Conservation (phyloP, 208 protist species). For the Leishmania tropica region DNA sequence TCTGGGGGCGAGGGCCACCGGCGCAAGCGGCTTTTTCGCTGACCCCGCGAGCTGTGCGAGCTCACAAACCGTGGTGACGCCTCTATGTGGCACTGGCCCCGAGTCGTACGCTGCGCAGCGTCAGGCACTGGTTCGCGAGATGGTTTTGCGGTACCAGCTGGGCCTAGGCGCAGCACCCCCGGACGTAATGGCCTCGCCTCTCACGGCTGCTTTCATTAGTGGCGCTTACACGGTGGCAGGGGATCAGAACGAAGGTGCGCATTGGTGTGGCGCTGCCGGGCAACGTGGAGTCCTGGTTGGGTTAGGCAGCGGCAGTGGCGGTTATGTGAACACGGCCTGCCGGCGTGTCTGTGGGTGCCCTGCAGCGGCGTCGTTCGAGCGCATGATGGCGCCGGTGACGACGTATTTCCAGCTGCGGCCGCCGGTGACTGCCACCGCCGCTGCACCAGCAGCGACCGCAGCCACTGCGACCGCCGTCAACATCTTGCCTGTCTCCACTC, state of each 20-base stretch:
- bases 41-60: background rate
- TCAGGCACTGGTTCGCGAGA: constrained; percentile 22
- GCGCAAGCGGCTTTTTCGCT: background rate
- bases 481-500: constrained; percentile 20
- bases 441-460: background rate
- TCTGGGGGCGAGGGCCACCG: background rate
- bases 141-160: constrained; percentile 14
- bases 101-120: constrained; percentile 23
- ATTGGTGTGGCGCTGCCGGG: background rate
- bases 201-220: background rate
- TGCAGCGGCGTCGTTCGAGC: constrained; percentile 6
- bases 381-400: constrained; percentile 22
- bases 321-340: background rate
- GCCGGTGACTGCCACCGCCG: background rate
- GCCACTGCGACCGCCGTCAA: background rate
- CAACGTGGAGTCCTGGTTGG: background rate
- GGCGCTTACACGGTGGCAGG: background rate
- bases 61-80: background rate
- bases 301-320: background rate
- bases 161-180: background rate
- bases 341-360: background rate
- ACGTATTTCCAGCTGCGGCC: constrained; percentile 24
- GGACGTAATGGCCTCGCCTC: background rate
- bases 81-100: constrained; percentile 18
- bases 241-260: background rate